A percentile compares a stretch with the other conserved stretches of the same genome.
Conservation (phyloP, 495 filamentous ascomycete genomes). For the Podospora pseudocomata region DNA sequence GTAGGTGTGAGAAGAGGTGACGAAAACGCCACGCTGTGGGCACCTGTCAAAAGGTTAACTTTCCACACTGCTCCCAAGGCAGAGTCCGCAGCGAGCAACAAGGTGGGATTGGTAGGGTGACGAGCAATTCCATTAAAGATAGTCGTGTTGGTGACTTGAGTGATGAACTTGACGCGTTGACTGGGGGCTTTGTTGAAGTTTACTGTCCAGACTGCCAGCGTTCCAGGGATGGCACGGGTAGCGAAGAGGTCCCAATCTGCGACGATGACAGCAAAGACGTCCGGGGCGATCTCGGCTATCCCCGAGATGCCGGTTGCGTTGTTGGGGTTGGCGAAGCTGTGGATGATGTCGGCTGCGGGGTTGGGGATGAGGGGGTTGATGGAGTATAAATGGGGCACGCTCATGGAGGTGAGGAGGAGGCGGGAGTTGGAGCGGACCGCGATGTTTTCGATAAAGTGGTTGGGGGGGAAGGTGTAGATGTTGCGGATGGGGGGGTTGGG, state of each 20-base stretch:
- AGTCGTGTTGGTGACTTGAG: conserved; percentile 32
- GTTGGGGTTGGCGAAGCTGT: conserved; percentile 36
- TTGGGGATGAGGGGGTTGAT: conserved; percentile 27
- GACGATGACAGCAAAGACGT: conserved; percentile 39
- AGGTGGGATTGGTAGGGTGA: conserved; percentile 18
- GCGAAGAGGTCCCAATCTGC: conserved; percentile 30
- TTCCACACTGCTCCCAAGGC: conserved; percentile 36
- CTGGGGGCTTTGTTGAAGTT: conserved; percentile 9
- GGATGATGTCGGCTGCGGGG: conserved; percentile 33
- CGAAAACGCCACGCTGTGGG: conserved; percentile 20
- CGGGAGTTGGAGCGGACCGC: conserved; percentile 45
- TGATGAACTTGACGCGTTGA: conserved; percentile 26
- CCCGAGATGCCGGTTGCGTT: conserved; percentile 33
- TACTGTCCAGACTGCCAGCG: conserved; percentile 34
- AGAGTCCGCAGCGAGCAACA: conserved; percentile 37
- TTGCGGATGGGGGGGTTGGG: conserved; percentile 8
- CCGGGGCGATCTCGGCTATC: conserved; percentile 32
- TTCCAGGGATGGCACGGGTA: conserved; percentile 30
- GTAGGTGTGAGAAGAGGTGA: conserved; percentile 19
- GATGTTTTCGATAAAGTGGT: conserved; percentile 42
- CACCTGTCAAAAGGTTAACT: conserved; percentile 26
- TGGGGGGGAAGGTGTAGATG: conserved; percentile 20
- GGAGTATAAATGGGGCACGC: conserved; percentile 22
- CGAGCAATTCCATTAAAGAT: conserved; percentile 39
- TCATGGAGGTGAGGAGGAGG: conserved; percentile 38